Conservation (phyloP, 2,329 filamentous ascomycete species). For the Colletotrichum simmondsii region DNA sequence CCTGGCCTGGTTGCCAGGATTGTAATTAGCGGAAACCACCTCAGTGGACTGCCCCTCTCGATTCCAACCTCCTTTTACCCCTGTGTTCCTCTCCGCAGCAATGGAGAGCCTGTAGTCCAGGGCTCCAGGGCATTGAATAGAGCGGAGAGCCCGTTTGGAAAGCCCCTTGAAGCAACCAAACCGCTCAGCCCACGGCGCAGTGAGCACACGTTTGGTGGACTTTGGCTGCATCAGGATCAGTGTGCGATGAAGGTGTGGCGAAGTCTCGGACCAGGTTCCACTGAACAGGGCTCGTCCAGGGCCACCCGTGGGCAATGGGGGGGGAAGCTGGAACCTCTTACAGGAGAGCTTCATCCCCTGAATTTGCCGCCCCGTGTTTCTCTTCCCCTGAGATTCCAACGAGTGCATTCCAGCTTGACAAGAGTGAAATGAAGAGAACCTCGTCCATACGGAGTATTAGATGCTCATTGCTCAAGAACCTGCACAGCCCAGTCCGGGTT, state of each 20-base stretch:
- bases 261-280: constrained; percentile 19
- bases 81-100: background rate
- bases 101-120: background rate
- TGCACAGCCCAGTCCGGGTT: background rate
- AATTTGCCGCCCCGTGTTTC: constrained; percentile 7
- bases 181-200: background rate
- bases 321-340: background rate
- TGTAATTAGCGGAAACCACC: background rate
- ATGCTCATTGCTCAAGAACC: background rate
- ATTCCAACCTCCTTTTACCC: background rate
- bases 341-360: constrained; percentile 5
- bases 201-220: background rate
- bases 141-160: background rate
- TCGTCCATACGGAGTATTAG: background rate
- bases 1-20: background rate
- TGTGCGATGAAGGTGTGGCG: constrained; percentile 7
- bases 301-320: background rate
- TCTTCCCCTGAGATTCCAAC: constrained; percentile 2
- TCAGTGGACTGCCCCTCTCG: background rate
- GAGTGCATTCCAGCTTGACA: background rate
- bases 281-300: constrained; percentile 19
- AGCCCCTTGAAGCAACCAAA: background rate
- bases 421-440: background rate
- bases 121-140: background rate
- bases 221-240: background rate